phyloP scores from a whole-genome alignment of 768 basidiomycete genomes.

The Galerina marginata region DNA sequence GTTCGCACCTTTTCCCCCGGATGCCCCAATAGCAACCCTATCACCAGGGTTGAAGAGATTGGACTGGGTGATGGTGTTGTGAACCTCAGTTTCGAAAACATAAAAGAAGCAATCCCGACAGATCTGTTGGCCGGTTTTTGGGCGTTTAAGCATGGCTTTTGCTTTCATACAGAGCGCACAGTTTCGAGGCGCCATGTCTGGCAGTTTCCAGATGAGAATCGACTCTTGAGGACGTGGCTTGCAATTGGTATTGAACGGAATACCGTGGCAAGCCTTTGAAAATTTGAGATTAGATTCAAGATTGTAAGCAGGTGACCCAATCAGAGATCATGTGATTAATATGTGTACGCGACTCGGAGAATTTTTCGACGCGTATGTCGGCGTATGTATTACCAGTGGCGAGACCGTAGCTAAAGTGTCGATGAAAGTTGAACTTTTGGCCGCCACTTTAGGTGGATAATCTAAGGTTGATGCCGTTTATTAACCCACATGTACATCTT shows the following conservation, averaged over 20 bases:
- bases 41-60: constrained; percentile 88
- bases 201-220: neutral
- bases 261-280: no score
- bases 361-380: no score
- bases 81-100: constrained; percentile 98
- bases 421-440: neutral
- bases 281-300: no score
- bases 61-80: constrained; percentile 89
- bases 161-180: constrained; percentile 80
- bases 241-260: neutral
- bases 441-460: no score
- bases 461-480: no score
- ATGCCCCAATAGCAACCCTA: constrained; percentile 95
- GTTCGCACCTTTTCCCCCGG: constrained; percentile 90
- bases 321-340: no score
- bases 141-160: constrained; percentile 89
- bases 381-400: no score
- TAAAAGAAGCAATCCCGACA: constrained; percentile 96
- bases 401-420: no score
- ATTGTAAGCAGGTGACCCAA: no score
- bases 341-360: no score
- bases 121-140: constrained; percentile 97
- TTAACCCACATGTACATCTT: no score
- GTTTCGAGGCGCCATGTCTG: constrained; percentile 74
- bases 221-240: neutral